phyloP scores from a whole-genome alignment of 805 yeast species.

The Ogataea ganodermae region DNA sequence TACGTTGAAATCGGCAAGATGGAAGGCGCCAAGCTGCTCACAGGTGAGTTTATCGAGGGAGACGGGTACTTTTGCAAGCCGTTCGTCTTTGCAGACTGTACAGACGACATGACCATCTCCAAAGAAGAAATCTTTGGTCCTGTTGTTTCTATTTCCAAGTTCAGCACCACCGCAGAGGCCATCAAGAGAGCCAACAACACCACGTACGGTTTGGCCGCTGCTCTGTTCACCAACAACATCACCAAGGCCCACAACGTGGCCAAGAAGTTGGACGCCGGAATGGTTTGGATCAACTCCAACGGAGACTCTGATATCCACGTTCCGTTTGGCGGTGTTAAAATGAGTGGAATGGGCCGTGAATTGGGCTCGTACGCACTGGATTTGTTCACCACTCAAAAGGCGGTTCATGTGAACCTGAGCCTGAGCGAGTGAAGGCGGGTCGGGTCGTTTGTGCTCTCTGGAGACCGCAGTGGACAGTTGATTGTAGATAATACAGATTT shows the following conservation, averaged over 20 bases:
- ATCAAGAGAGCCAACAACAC: constrained; percentile 66
- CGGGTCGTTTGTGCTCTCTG: neutral
- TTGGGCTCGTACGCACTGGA: constrained; percentile 65
- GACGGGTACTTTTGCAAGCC: constrained; percentile 73
- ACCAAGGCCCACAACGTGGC: constrained; percentile 65
- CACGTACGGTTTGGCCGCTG: constrained; percentile 77
- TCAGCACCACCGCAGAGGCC: constrained; percentile 65
- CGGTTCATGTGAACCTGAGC: constrained; percentile 66
- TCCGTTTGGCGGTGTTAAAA: constrained; percentile 72
- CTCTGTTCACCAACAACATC: constrained; percentile 65
- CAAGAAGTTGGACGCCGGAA: constrained; percentile 64
- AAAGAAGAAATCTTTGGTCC: constrained; percentile 83
- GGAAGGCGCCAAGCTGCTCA: constrained; percentile 70
- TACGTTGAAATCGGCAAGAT: constrained; percentile 66
- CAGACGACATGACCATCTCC: constrained; percentile 62
- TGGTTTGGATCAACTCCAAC: constrained; percentile 61
- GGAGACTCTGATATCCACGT: constrained; percentile 56
- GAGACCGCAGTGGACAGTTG: no score
- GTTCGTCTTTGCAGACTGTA: constrained; percentile 70
- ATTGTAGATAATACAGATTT: no score
- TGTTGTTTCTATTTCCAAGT: constrained; percentile 68
- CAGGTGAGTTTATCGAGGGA: constrained; percentile 61
- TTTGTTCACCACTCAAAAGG: constrained; percentile 64
- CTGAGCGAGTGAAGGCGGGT: constrained; percentile 5
- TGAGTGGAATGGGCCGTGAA: constrained; percentile 69